Percentiles rank a stretch among this genome's conserved stretches.
Evolutionary conservation across 305 asterid species (phyloP).

Genomic region (Fraxinus xanthoxyloides): DNA sequence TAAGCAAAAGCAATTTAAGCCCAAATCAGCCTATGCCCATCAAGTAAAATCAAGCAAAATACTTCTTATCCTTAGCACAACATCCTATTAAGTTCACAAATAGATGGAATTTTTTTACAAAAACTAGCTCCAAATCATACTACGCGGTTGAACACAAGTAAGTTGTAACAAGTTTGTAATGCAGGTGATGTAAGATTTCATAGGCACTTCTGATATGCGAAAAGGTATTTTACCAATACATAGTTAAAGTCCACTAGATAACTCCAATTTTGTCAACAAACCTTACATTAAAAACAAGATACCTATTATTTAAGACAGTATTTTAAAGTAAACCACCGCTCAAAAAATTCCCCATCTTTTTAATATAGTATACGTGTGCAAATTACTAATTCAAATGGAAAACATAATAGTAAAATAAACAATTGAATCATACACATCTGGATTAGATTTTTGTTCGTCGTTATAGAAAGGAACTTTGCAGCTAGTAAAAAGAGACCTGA

Average conservation of each 20-base stretch:
- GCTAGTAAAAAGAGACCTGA: not conserved
- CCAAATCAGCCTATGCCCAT: too few relatives aligned
- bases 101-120: slow-evolving; percentile 71
- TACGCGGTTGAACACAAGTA: slow-evolving; percentile 31
- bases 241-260: not conserved
- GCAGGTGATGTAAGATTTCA: not conserved
- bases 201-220: not conserved
- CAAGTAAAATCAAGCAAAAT: too few relatives aligned
- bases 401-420: not conserved
- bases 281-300: not conserved
- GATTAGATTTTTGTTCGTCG: not conserved
- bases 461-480: not conserved
- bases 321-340: not conserved
- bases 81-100: slow-evolving; percentile 38
- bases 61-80: too few relatives aligned
- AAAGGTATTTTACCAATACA: not conserved
- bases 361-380: not conserved
- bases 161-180: slow-evolving; percentile 7
- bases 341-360: not conserved
- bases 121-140: slow-evolving; percentile 89
- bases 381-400: not conserved
- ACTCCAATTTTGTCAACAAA: not conserved
- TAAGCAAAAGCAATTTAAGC: too few relatives aligned
- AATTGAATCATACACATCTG: not conserved
- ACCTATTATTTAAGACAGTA: not conserved